Evolutionary conservation across 176 grass and related monocot genomes (phyloP).

Genomic region (Elaeis guineensis): DNA sequence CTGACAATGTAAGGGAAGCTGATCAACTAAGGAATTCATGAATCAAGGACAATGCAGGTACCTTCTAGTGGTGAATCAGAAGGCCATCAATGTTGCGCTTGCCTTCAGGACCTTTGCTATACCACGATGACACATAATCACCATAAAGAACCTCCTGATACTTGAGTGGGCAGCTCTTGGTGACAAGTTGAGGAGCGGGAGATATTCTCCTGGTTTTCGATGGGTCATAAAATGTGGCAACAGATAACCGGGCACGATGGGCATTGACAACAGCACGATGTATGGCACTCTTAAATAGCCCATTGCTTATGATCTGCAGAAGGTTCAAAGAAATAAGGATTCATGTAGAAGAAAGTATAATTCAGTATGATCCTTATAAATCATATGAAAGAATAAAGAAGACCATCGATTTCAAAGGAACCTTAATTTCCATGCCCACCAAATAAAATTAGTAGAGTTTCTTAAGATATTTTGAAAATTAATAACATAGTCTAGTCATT

Average conservation of each 20-base stretch:
- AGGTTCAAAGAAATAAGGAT: slow-evolving; percentile 10
- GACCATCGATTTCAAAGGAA: no score
- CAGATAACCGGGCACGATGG: slow-evolving; percentile 55
- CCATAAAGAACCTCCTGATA: slow-evolving; percentile 77
- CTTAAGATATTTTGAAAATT: no score
- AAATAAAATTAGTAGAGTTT: no score
- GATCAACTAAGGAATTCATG: no score
- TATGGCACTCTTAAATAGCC: slow-evolving; percentile 61
- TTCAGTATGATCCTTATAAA: no score
- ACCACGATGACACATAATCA: slow-evolving; percentile 87
- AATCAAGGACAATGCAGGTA: no score
- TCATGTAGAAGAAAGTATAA: no score
- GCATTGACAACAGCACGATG: slow-evolving; percentile 78
- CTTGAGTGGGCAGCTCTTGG: slow-evolving; percentile 36
- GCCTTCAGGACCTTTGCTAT: slow-evolving; percentile 83
- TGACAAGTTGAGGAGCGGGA: slow-evolving; percentile 48
- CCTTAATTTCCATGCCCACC: no score
- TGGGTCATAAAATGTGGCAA: slow-evolving; percentile 85
- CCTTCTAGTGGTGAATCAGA: slow-evolving; percentile 24
- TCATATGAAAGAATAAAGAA: no score
- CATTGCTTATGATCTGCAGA: slow-evolving; percentile 78
- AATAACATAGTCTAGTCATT: no score
- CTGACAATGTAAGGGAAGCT: no score
- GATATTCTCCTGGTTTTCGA: slow-evolving; percentile 60
- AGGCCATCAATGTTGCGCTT: slow-evolving; percentile 87